Evolutionary conservation across 1,139 yeast genomes (phyloP).

Genomic region (Debaryomycetaceae sp.): DNA sequence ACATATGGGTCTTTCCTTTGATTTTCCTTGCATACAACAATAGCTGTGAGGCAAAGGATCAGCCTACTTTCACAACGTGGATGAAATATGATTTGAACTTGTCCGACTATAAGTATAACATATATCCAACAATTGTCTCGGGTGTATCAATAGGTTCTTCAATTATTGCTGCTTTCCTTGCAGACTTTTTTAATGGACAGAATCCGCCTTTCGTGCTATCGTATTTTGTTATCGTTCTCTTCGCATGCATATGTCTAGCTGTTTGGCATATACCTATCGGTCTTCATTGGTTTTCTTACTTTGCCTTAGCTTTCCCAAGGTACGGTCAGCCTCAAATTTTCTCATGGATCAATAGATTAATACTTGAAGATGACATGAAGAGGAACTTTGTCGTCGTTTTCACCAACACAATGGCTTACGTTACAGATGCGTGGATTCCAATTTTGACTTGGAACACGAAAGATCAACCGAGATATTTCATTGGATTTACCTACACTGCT

Average conservation of each 20-base stretch:
- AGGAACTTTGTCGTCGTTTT: constrained; percentile 47
- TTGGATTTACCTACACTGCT: constrained; percentile 52
- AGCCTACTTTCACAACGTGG: constrained; percentile 49
- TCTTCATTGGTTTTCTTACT: constrained; percentile 49
- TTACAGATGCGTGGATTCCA: constrained; percentile 47
- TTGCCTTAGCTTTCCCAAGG: constrained; percentile 45
- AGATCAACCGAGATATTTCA: constrained; percentile 45
- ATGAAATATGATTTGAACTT: constrained; percentile 40
- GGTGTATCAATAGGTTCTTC: constrained; percentile 39
- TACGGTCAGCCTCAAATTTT: constrained; percentile 48
- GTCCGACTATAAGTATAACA: constrained; percentile 39
- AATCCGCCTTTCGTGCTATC: constrained; percentile 22
- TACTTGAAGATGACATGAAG: constrained; percentile 46
- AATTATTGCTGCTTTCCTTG: constrained; percentile 31
- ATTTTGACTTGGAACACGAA: constrained; percentile 48
- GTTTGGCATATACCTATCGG: constrained; percentile 46
- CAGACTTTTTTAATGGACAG: constrained; percentile 38
- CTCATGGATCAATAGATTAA: constrained; percentile 51
- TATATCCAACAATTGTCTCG: constrained; percentile 39
- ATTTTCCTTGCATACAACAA: constrained; percentile 45
- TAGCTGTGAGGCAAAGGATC: constrained; percentile 31
- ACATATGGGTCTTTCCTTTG: constrained; percentile 38
- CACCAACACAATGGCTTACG: constrained; percentile 52
- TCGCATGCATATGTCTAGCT: constrained; percentile 42
- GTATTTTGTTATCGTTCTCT: constrained; percentile 28